phyloP scores from a whole-genome alignment of 2,329 filamentous ascomycete genomes.

The Dendrostoma leiphaemia region DNA sequence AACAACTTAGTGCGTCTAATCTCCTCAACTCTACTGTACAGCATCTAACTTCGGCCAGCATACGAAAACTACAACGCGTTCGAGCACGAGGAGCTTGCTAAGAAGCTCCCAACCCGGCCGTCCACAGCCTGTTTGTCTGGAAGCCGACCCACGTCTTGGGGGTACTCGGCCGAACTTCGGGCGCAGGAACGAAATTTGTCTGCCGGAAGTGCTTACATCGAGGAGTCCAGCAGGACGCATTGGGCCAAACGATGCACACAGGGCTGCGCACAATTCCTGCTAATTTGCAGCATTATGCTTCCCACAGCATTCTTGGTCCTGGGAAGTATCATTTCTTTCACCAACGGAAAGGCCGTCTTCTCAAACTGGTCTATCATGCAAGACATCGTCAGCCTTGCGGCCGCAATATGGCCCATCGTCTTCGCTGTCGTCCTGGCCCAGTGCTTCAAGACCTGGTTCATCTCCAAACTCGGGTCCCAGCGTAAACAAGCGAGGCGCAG shows the following conservation, averaged over 20 bases:
- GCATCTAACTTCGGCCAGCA: not conserved
- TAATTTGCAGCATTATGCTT: conserved; percentile 13
- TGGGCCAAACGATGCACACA: conserved; percentile 5
- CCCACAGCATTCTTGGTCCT: conserved; percentile 9
- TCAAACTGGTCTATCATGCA: conserved; percentile 3
- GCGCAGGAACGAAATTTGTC: not conserved
- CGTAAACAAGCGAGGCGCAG: conserved; percentile 15
- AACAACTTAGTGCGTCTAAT: too few species aligned
- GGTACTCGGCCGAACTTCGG: not conserved
- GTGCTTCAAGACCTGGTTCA: conserved; percentile 20
- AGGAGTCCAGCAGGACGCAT: not conserved
- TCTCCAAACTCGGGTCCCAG: conserved; percentile 19
- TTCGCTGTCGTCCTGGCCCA: conserved; percentile 23
- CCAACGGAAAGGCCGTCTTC: conserved; percentile 4
- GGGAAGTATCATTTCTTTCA: not conserved
- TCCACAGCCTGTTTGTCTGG: not conserved
- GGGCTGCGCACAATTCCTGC: conserved; percentile 12
- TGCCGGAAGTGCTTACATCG: too few species aligned
- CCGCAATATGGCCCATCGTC: conserved; percentile 22
- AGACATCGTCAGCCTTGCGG: conserved; percentile 19
- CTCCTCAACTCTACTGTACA: not conserved
- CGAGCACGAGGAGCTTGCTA: not conserved
- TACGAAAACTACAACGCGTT: not conserved
- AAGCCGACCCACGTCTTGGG: conserved; percentile 1
- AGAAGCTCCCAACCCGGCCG: not conserved